phyloP scores from a whole-genome alignment of 2,329 filamentous ascomycete species.

The Tolypocladium paradoxum region DNA sequence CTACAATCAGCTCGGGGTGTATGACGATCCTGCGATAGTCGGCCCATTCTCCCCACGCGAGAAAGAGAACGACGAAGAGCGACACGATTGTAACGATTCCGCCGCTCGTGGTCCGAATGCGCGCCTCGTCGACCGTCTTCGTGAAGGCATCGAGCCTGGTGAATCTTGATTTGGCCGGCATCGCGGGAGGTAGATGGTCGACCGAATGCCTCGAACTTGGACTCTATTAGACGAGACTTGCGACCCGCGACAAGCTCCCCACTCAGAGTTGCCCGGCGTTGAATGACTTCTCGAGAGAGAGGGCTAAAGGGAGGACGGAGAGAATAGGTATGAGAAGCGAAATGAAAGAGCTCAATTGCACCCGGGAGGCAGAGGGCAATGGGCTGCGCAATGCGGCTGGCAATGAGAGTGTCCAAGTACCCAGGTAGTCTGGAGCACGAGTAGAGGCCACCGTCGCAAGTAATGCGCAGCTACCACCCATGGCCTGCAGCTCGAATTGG shows the following conservation, averaged over 20 bases:
- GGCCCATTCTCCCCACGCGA: constrained; percentile 90
- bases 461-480: no score
- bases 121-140: constrained; percentile 96
- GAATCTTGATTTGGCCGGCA: constrained; percentile 89
- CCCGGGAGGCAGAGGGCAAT: constrained; percentile 2
- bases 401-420: background rate
- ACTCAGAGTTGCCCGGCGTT: background rate
- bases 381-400: constrained; percentile 4
- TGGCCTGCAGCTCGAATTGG: no score
- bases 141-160: constrained; percentile 97
- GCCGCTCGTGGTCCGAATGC: constrained; percentile 88
- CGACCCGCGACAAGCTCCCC: background rate
- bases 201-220: background rate
- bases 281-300: background rate
- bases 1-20: constrained; percentile 86
- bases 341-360: background rate
- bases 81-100: constrained; percentile 91
- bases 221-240: background rate
- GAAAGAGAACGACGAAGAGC: constrained; percentile 74
- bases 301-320: no score
- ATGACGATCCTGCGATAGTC: constrained; percentile 83
- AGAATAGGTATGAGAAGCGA: background rate
- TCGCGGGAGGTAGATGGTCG: constrained; percentile 24
- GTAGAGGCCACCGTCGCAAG: constrained; percentile 26
- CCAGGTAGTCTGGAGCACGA: background rate